Evolutionary conservation across 116 monocot genomes (phyloP), one percentile per base, ranked within the genome.

Genomic region (Cymodocea nodosa): DNA sequence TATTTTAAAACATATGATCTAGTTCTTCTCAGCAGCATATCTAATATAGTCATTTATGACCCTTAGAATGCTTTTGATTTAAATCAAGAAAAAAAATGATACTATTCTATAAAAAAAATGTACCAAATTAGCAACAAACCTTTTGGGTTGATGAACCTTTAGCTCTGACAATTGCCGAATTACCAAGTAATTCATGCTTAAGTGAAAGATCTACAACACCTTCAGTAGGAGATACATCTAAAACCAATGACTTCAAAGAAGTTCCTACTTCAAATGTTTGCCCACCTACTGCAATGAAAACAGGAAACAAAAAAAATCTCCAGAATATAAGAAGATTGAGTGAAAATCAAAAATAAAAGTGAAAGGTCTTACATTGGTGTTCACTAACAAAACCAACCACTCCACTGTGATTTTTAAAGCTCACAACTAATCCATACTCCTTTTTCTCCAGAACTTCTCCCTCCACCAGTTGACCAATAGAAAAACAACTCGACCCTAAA

Each of bases 191-290:
- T 70, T 85, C 82, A 16, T 76, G 44, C 67, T 85, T 90, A 37
- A 90, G 79, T 54, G 95, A 90, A 57, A 97, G 74, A 82, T 90
- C 91, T 56, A 90, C 79, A 56, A 97, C 76, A 39, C 77, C 73
- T 56, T 90, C 87, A 25, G 81, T 57, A 55, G 71, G 78, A 17
- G 80, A 61, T 54, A 85, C 71, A 60, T 97, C 95, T 61, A 97
- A 36, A 35, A 97, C 74, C 49, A 85, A 64, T 70, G 91, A 85
- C 73, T 70, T 85, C 51, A 97, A 76, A 75, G 62, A 52, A 62
- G 76, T 76, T 56, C 90, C 90, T 36, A 54, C 61, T 73, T 85
- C 80, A 50, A 85, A 59, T 23, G 59, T 52, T 72, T 34, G 61
- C 71, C 78, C 87, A 76, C 82, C 83, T 35, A 97, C 91, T 94